These are phyloP conservation scores for Fusarium cyanostomum DNA, from an alignment of 2,329 filamentous ascomycete genomes.

Conservation along the genomic window DNA sequence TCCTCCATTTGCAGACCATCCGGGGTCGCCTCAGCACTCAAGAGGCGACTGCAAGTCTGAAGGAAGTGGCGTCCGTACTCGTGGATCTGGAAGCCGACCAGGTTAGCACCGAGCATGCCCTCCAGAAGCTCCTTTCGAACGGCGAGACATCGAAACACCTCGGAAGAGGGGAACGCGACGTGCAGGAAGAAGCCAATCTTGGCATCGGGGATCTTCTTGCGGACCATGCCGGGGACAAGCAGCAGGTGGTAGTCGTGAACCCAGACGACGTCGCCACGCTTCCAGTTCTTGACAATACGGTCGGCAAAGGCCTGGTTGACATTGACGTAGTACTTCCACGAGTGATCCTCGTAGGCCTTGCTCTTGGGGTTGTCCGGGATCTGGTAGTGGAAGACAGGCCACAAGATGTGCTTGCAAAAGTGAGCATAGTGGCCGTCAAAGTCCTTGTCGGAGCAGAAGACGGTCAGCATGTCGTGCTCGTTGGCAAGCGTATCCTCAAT, in stretches of 20 bases:
- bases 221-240: constrained; percentile 87
- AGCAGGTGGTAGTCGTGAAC: constrained; percentile 95
- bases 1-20: constrained; percentile 92
- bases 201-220: constrained; percentile 88
- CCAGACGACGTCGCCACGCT: constrained; percentile 92
- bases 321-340: constrained; percentile 92
- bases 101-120: constrained; percentile 90
- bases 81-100: constrained; percentile 92
- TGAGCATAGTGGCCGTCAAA: constrained; percentile 95
- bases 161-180: constrained; percentile 93
- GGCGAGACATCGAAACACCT: constrained; percentile 92
- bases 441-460: constrained; percentile 89
- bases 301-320: constrained; percentile 95
- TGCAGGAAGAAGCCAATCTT: constrained; percentile 97
- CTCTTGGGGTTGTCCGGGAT: constrained; percentile 98
- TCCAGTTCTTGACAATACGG: constrained; percentile 90
- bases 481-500: constrained; percentile 84
- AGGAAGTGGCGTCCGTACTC: constrained; percentile 96
- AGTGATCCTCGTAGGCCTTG: constrained; percentile 97
- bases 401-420: constrained; percentile 97
- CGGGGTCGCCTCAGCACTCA: constrained; percentile 88
- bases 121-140: constrained; percentile 87
- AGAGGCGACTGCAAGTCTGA: constrained; percentile 91
- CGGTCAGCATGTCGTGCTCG: constrained; percentile 83
- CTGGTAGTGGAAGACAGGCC: constrained; percentile 98